phyloP scores from a whole-genome alignment of 129 eudicot genomes.

The Saussurea involucrata region DNA sequence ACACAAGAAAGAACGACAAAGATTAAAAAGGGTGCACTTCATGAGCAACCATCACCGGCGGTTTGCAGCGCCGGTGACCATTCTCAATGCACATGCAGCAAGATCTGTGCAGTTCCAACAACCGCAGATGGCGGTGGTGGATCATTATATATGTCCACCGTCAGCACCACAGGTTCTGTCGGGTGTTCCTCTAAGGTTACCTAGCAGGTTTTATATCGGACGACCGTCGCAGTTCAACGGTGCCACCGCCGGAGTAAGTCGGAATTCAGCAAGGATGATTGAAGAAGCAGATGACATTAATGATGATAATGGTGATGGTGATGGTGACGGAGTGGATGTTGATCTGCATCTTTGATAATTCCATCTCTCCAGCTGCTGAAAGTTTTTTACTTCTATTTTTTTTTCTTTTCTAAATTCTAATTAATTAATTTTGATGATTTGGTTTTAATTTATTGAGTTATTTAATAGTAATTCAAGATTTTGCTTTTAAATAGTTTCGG shows the following conservation, averaged over 20 bases:
- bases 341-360: slow-evolving; percentile 67
- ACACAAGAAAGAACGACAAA: slow-evolving; percentile 75
- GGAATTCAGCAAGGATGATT: slow-evolving; percentile 17
- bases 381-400: not conserved
- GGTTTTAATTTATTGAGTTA: not conserved
- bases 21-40: slow-evolving; percentile 55
- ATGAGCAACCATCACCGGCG: slow-evolving; percentile 36
- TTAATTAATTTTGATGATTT: not conserved
- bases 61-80: slow-evolving; percentile 39
- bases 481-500: not conserved
- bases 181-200: slow-evolving; percentile 54
- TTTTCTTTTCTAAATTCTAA: not conserved
- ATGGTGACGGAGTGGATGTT: slow-evolving; percentile 67
- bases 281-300: slow-evolving; percentile 31
- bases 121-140: slow-evolving; percentile 26
- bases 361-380: not conserved
- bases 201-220: slow-evolving; percentile 29
- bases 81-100: slow-evolving; percentile 40
- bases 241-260: slow-evolving; percentile 4
- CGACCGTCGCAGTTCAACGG: slow-evolving; percentile 22
- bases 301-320: slow-evolving; percentile 37
- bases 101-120: slow-evolving; percentile 35
- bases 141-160: slow-evolving; percentile 33
- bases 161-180: slow-evolving; percentile 53
- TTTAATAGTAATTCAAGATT: not conserved